Percentiles rank a stretch among this genome's conserved stretches.
These are phyloP conservation scores for Blepharisma undulans DNA, from an alignment of 169 alveolate genomes.

Conservation along the genomic window DNA sequence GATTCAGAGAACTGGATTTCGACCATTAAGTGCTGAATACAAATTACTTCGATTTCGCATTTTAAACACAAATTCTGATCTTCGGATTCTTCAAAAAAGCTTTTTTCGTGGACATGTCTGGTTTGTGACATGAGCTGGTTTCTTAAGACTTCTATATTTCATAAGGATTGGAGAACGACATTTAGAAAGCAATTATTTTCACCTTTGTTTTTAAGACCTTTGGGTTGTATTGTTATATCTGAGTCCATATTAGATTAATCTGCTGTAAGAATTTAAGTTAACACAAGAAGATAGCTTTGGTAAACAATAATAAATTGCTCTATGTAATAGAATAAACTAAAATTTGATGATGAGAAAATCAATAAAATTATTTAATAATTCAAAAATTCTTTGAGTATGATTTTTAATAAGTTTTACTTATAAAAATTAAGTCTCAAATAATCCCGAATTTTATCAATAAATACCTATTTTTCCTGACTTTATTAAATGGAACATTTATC, in stretches of 20 bases:
- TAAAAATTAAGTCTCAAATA: not conserved
- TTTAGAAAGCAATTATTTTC: not conserved
- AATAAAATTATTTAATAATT: no score
- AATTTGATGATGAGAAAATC: not conserved
- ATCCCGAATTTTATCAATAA: not conserved
- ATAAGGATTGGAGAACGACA: not conserved
- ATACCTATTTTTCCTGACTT: not conserved
- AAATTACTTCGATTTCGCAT: not conserved
- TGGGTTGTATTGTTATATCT: not conserved
- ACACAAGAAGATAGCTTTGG: no score
- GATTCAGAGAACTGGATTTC: not conserved
- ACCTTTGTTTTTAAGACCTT: not conserved
- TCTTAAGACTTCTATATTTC: not conserved
- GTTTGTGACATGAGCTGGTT: not conserved
- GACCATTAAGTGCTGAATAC: not conserved
- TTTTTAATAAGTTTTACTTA: no score
- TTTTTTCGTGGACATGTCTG: not conserved
- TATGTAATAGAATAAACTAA: no score
- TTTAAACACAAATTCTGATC: not conserved
- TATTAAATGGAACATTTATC: not conserved
- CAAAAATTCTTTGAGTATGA: no score
- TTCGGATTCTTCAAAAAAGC: not conserved
- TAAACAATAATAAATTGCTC: no score
- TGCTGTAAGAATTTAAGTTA: not conserved
- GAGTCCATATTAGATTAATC: not conserved